Evolutionary conservation across 805 yeast species (phyloP).

Genomic region (Kuraishia piskuri): DNA sequence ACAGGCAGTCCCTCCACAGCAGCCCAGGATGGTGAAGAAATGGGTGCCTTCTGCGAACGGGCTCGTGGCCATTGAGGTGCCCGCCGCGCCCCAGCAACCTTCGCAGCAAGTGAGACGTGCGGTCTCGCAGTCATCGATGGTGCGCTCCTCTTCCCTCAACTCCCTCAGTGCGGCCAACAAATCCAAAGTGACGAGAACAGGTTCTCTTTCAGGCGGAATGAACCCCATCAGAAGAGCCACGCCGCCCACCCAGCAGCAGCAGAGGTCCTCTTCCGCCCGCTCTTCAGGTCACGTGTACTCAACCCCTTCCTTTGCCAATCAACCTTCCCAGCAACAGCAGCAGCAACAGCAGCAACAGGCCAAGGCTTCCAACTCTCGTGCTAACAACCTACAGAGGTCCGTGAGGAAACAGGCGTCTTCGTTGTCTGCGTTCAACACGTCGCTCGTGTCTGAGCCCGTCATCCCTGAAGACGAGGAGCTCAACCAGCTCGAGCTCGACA

Average conservation of each 20-base stretch:
- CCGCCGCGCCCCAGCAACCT: slow-evolving; percentile 22
- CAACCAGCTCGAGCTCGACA: neutral
- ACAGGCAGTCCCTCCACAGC: neutral
- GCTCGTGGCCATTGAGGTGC: slow-evolving; percentile 60
- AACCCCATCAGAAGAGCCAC: neutral
- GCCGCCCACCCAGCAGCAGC: neutral
- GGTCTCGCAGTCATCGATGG: slow-evolving; percentile 7
- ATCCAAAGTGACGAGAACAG: neutral
- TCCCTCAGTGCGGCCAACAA: slow-evolving; percentile 5
- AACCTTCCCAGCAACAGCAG: neutral
- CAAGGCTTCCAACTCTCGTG: neutral
- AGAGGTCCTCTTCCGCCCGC: neutral
- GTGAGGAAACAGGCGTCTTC: slow-evolving; percentile 1
- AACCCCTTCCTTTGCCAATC: neutral
- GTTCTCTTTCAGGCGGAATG: neutral
- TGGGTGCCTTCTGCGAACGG: slow-evolving; percentile 74
- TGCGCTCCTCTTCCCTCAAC: slow-evolving; percentile 16
- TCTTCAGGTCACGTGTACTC: neutral
- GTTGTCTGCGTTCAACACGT: neutral
- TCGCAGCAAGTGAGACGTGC: slow-evolving; percentile 1
- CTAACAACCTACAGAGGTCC: neutral
- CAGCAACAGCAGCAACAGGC: neutral
- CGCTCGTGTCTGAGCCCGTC: neutral
- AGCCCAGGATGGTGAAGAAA: slow-evolving; percentile 47
- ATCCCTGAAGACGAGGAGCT: slow-evolving; percentile 3